Evolutionary conservation across 2,329 filamentous ascomycete genomes (phyloP).

Genomic region (Phaeosphaeria sp.): DNA sequence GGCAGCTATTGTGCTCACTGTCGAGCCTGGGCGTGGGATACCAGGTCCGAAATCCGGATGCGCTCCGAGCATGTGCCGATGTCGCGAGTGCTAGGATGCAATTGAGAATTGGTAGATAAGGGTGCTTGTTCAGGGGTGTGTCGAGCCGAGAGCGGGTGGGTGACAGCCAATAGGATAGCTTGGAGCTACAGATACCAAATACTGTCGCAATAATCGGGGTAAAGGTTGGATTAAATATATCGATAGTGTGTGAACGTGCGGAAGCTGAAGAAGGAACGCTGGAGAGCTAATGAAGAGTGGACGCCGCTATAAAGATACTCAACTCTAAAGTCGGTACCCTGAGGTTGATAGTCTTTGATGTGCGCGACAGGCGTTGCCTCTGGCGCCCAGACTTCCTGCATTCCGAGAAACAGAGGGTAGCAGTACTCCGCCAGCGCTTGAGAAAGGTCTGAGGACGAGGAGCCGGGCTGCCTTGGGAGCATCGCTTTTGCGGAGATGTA

Average conservation of each 20-base stretch:
- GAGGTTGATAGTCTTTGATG: conserved; percentile 49
- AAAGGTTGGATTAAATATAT: conserved; percentile 30
- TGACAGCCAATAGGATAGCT: conserved; percentile 6
- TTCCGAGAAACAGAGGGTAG: conserved; percentile 25
- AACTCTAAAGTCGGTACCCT: conserved; percentile 49
- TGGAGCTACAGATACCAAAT: conserved; percentile 44
- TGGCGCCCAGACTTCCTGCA: conserved; percentile 36
- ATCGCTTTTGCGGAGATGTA: conserved; percentile 41
- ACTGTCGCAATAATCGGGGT: conserved; percentile 26
- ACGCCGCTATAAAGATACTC: conserved; percentile 42
- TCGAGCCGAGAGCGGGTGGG: background rate
- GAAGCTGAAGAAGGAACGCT: conserved; percentile 6
- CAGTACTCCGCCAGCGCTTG: conserved; percentile 30
- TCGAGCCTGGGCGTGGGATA: background rate
- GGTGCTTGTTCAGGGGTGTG: background rate
- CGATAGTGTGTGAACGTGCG: background rate
- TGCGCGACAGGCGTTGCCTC: conserved; percentile 46
- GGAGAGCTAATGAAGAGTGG: conserved; percentile 13
- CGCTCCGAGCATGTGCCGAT: background rate
- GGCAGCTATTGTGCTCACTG: background rate
- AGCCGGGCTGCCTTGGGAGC: conserved; percentile 20
- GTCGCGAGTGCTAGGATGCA: background rate
- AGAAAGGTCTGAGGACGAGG: conserved; percentile 23
- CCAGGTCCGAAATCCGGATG: background rate
- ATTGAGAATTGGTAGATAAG: background rate